Percentiles rank a stretch among this genome's conserved stretches.
Conservation (phyloP, 225 moss, liverwort and hornwort species). For the Climacium dendroides region DNA sequence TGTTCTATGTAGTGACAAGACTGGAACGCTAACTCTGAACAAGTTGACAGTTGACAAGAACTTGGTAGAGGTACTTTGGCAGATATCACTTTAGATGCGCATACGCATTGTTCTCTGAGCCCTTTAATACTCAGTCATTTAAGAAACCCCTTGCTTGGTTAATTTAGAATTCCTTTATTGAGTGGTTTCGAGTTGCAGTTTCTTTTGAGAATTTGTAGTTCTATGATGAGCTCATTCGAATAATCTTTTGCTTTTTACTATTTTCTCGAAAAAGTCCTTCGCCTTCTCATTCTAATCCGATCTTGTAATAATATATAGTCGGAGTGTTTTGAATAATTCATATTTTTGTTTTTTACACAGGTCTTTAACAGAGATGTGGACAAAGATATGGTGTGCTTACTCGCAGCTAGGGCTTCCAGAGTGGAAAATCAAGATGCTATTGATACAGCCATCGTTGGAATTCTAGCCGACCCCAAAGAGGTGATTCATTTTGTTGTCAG, state of each 20-base stretch:
- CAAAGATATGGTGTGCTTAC: constrained; percentile 36
- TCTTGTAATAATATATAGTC: background rate
- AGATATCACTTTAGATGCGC: background rate
- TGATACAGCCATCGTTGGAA: constrained; percentile 48
- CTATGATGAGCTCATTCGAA: background rate
- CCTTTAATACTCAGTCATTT: background rate
- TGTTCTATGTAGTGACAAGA: constrained; percentile 61
- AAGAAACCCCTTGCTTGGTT: background rate
- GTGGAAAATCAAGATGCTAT: constrained; percentile 56
- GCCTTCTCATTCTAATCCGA: background rate
- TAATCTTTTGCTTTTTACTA: background rate
- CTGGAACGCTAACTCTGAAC: constrained; percentile 57
- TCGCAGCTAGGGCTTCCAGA: constrained; percentile 54
- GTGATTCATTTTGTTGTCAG: background rate
- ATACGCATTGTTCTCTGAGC: background rate
- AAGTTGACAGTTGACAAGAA: constrained; percentile 49
- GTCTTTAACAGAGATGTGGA: constrained; percentile 27
- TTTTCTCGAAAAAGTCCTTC: background rate
- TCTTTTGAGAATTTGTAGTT: background rate
- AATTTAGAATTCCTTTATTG: background rate
- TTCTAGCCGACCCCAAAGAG: constrained; percentile 54
- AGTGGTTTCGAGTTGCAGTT: background rate
- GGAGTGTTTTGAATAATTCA: background rate
- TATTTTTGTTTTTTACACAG: background rate
- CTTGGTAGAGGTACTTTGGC: constrained; percentile 33